Percentiles rank a stretch among this genome's conserved stretches.
Conservation (phyloP, 495 filamentous ascomycete species). For the Corynascus novoguineensis region DNA sequence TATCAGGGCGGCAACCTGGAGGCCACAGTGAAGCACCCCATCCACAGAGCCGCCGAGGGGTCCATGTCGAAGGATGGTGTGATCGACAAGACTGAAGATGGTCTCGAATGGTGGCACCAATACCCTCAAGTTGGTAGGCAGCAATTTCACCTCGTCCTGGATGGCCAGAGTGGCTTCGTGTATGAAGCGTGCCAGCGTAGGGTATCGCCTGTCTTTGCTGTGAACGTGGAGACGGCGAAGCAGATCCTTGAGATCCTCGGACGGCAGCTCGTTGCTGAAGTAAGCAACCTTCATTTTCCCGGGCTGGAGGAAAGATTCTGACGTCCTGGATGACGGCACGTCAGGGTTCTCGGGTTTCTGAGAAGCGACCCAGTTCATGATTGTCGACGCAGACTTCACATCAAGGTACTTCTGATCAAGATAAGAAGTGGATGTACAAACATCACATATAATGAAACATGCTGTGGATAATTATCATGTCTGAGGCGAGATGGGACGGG, state of each 20-base stretch:
- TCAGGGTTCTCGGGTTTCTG: neutral
- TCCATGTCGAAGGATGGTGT: neutral
- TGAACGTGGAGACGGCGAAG: neutral
- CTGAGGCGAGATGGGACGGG: too few relatives aligned
- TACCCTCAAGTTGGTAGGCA: neutral
- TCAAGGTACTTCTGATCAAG: too few relatives aligned
- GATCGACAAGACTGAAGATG: neutral
- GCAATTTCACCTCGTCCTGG: neutral
- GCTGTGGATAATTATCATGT: too few relatives aligned
- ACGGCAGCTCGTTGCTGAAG: neutral
- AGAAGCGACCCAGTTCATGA: neutral
- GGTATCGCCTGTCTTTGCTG: neutral
- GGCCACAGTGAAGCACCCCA: neutral
- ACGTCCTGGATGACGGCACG: neutral
- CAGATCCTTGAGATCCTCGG: neutral
- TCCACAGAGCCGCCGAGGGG: neutral
- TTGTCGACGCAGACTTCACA: too few relatives aligned
- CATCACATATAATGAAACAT: too few relatives aligned
- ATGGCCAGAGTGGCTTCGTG: neutral
- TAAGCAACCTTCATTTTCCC: neutral
- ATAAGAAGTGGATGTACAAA: too few relatives aligned
- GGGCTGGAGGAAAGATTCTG: neutral
- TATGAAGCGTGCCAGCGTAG: neutral
- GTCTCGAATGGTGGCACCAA: neutral
- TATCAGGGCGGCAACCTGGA: neutral